Evolutionary conservation across 75 land plant genomes (phyloP), one percentile per base, ranked within the genome.

Genomic region (Picea glauca): DNA sequence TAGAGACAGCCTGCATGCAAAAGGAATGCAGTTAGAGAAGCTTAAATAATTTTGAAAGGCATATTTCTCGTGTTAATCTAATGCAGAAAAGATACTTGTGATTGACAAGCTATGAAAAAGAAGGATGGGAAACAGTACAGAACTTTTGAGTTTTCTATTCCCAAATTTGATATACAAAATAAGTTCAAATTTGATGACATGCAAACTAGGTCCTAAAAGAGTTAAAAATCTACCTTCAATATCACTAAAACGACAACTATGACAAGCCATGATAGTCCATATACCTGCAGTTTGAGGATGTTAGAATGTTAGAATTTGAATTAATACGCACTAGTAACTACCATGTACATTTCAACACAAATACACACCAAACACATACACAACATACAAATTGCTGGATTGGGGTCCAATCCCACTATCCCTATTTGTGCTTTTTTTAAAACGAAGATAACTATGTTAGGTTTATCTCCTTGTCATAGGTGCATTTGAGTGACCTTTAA

Each of bases 221-320:
- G 18, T 12, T 4, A 1, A 57, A 17, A 15, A n/a, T 80, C 35
- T 75, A 94, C 99, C 98, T 96, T 94, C 76, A 96, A 78, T 13
- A 91, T 65, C 62, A 86, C 76, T 40, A 95, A 81, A 63, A 93
- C 79, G 0, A 80, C 85, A 76, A 93, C 63, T n/a, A 95, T 93
- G 62, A 95, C 94, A 63, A 93, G 77, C 98, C 96, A 95, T 43
- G 98, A 95, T 18, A 90, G 76, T 13, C 89, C 94, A 85, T 95
- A 95, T 20, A 93, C 94, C 96, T 93, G 90, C 59, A 81, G 63
- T 59, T 77, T n/a, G 31, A 62, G 63, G 18, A 60, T 63, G 3
- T 20, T 14, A 0, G 7, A 61, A 21, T 32, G 72, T 61, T 21
- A 77, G 78, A 32, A 62, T 72, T 60, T 20, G 18, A 77, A 77